phyloP scores from a whole-genome alignment of 2,329 filamentous ascomycete genomes.

The Penicillium janthinellum region DNA sequence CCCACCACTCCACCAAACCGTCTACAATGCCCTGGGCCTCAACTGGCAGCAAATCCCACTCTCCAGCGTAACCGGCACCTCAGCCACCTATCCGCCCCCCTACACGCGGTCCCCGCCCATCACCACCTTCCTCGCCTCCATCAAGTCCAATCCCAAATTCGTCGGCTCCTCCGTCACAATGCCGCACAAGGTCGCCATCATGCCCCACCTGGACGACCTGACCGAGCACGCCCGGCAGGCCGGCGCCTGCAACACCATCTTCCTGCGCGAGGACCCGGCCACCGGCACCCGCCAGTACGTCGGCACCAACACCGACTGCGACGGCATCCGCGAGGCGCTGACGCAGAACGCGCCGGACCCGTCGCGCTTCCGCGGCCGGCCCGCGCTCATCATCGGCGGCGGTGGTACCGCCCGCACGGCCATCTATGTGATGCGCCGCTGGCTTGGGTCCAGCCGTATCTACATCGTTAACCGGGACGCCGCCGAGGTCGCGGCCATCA shows the following conservation, averaged over 20 bases:
- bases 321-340: conserved; percentile 75
- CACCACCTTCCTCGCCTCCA: conserved; percentile 36
- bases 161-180: conserved; percentile 75
- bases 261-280: conserved; percentile 51
- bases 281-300: conserved; percentile 58
- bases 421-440: conserved; percentile 72
- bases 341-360: conserved; percentile 50
- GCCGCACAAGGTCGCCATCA: conserved; percentile 79
- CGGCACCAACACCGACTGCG: conserved; percentile 80
- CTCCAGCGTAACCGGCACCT: conserved; percentile 35
- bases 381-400: conserved; percentile 74
- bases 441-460: conserved; percentile 67
- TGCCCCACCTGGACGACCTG: conserved; percentile 71
- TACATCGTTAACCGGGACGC: conserved; percentile 78
- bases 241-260: conserved; percentile 80
- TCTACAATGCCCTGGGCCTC: conserved; percentile 54
- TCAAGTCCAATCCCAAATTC: conserved; percentile 43
- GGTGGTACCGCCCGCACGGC: conserved; percentile 78
- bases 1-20: conserved; percentile 56
- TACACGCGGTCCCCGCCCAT: conserved; percentile 41
- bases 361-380: conserved; percentile 50
- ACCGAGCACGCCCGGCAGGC: conserved; percentile 72
- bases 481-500: conserved; percentile 67
- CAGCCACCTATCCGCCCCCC: conserved; percentile 35
- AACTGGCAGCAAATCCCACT: conserved; percentile 57